A percentile compares a stretch with the other conserved stretches of the same genome.
These are phyloP conservation scores for Erythrophleum ivorense DNA, from an alignment of 331 rosid species.

Conservation along the genomic window DNA sequence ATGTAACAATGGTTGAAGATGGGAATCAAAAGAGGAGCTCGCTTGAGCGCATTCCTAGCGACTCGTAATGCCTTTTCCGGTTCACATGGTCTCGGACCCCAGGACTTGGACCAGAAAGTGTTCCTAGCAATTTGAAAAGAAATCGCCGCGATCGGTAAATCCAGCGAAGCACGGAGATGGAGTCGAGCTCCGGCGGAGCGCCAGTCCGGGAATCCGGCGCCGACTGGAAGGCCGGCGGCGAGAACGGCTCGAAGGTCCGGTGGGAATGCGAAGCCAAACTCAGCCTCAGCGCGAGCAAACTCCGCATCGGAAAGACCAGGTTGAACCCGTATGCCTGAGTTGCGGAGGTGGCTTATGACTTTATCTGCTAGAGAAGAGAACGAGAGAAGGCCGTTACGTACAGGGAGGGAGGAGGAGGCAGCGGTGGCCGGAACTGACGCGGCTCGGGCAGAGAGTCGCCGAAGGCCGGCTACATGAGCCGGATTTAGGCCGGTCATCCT, in stretches of 20 bases:
- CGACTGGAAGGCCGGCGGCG: constrained; percentile 76
- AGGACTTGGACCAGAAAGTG: constrained; percentile 72
- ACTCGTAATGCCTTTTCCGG: constrained; percentile 75
- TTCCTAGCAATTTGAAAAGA: constrained; percentile 76
- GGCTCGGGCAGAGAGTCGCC: constrained; percentile 88
- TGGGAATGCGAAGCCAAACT: constrained; percentile 76
- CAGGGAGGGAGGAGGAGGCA: constrained; percentile 50
- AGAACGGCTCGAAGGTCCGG: constrained; percentile 81
- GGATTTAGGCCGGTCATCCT: constrained; percentile 76
- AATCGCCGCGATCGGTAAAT: constrained; percentile 79
- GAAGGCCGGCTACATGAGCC: constrained; percentile 85
- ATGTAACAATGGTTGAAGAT: constrained; percentile 89
- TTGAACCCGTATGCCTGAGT: constrained; percentile 65
- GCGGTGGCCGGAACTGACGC: constrained; percentile 55
- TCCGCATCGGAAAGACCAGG: constrained; percentile 71
- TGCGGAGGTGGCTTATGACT: constrained; percentile 62
- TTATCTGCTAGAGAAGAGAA: constrained; percentile 70
- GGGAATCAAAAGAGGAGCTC: constrained; percentile 84
- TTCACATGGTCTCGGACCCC: constrained; percentile 77
- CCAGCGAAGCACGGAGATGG: constrained; percentile 67
- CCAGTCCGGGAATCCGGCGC: constrained; percentile 84
- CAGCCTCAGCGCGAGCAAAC: constrained; percentile 84
- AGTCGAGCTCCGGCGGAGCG: constrained; percentile 67
- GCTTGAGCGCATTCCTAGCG: constrained; percentile 70
- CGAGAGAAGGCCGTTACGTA: constrained; percentile 67